Evolutionary conservation across 164 flowering plant species (phyloP), one percentile per base, ranked within the genome.

Genomic region (Macadamia tetraphylla): DNA sequence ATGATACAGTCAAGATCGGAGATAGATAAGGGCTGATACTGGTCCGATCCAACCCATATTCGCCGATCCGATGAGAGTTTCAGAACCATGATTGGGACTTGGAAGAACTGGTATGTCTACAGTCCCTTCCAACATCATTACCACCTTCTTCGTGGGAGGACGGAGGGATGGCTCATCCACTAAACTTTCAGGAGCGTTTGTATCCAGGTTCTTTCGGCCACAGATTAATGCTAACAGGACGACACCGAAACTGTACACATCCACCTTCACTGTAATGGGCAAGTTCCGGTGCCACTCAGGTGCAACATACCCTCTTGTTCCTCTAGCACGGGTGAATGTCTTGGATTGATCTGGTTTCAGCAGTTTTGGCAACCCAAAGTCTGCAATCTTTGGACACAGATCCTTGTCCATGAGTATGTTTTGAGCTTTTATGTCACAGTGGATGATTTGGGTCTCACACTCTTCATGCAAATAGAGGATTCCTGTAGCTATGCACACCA

Each of bases 241-340:
- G 14, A 53, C 6, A n/a, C 57, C 57, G 6, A 53, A 53, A 17
- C 57, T 53, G 57, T 53, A 53, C 6, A 60, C 43, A 11, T 60
- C 63, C 11, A 9, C 63, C 44, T 60, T 60, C 17, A 60, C 63
- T 60, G 63, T 60, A 31, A 60, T 60, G 43, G 63, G 63, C 43
- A 60, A 6, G 43, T 31, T 35, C 63, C 44, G 5, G 57, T 53
- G 17, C 44, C 63, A 31, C 40, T 60, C 29, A 6, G 44, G 63
- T 31, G 63, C 63, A 31, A 35, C 44, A 11, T 60, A 35, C 43
- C 63, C 44, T 14, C 10, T 60, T 13, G 63, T 30, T n/a, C 63
- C 40, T 60, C 63, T 60, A 9, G 31, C 32, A 31, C 15, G 43
- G 6, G 43, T 60, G 18, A 30, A 60, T 43, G 63, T 60, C n/a